Conservation (phyloP, 768 basidiomycete species). For the Russula griseocarnosa region DNA sequence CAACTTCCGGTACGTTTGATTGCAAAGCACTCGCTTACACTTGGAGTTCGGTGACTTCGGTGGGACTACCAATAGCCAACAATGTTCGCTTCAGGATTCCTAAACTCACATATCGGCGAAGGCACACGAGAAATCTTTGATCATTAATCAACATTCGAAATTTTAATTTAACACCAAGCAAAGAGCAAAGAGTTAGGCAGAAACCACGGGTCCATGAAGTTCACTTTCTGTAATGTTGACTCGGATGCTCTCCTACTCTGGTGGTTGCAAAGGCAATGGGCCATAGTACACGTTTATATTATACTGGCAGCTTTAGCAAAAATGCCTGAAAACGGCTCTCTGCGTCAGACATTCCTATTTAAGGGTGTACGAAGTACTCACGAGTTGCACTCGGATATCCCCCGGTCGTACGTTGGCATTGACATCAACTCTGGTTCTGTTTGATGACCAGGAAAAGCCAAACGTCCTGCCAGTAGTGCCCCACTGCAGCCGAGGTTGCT, state of each 20-base stretch:
- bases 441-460: background rate
- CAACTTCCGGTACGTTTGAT: no score
- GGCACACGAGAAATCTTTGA: background rate
- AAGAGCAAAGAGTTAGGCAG: background rate
- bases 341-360: background rate
- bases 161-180: background rate
- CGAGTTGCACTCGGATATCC: slow-evolving; percentile 50
- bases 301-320: slow-evolving; percentile 45
- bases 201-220: background rate
- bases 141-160: background rate
- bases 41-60: no score
- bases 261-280: background rate
- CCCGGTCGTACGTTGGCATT: slow-evolving; percentile 43
- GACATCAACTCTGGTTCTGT: background rate
- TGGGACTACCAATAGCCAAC: no score
- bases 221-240: background rate
- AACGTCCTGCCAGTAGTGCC: slow-evolving; percentile 32
- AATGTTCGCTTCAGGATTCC: no score
- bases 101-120: no score
- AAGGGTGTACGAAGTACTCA: slow-evolving; percentile 35
- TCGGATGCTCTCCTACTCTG: background rate
- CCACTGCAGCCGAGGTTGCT: slow-evolving; percentile 29
- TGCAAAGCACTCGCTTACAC: no score
- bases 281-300: no score
- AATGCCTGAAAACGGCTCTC: slow-evolving; percentile 36